These are phyloP conservation scores for Puccinia sorghi DNA, from an alignment of 1,284 basidiomycete genomes.

Conservation along the genomic window DNA sequence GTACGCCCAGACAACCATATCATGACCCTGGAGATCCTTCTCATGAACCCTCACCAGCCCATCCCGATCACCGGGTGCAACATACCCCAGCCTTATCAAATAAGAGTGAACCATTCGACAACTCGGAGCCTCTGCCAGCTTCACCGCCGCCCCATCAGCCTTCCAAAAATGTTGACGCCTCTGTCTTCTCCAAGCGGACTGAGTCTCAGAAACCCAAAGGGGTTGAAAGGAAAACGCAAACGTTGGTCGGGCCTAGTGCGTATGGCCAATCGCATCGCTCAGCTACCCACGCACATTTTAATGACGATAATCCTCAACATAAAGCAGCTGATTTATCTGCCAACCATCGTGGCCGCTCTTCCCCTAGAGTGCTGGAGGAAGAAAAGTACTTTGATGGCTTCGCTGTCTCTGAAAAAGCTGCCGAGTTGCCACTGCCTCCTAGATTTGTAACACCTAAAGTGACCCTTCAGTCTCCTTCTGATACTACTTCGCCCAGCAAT, in stretches of 20 bases:
- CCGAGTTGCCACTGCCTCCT: constrained; percentile 6
- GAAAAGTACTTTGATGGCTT: background rate
- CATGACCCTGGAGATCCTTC: background rate
- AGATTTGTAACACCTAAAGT: constrained; percentile 23
- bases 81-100: constrained; percentile 24
- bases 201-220: background rate
- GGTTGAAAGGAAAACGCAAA: constrained; percentile 9
- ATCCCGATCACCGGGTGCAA: background rate
- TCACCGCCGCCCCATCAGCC: background rate
- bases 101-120: constrained; percentile 42
- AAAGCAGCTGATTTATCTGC: background rate
- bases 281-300: background rate
- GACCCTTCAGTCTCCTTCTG: constrained; percentile 25
- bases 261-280: background rate
- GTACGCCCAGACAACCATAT: constrained; percentile 14
- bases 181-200: background rate
- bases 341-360: background rate
- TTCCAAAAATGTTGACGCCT: background rate
- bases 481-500: constrained; percentile 16
- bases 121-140: background rate
- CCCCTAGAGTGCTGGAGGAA: constrained; percentile 11
- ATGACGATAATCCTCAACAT: background rate
- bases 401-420: background rate
- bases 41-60: constrained; percentile 22
- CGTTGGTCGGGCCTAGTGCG: background rate